These are phyloP conservation scores for Petunia hybrid DNA, from an alignment of 305 asterid species.

Conservation along the genomic window DNA sequence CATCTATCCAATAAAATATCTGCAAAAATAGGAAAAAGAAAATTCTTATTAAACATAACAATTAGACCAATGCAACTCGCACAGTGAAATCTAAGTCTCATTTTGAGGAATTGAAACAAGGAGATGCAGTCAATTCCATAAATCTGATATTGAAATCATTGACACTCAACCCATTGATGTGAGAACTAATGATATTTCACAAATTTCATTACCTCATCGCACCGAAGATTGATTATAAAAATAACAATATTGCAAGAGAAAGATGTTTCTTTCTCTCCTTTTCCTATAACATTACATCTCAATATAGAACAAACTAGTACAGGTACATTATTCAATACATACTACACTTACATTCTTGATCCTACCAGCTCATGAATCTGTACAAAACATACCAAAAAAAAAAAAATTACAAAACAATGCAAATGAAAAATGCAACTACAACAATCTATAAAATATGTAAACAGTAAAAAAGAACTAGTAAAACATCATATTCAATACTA, in stretches of 20 bases:
- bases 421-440: neutral
- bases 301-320: conserved; percentile 6
- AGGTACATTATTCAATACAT: neutral
- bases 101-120: neutral
- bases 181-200: conserved; percentile 1
- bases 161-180: neutral
- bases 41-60: neutral
- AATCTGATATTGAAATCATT: conserved; percentile 5
- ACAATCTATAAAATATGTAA: neutral
- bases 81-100: neutral
- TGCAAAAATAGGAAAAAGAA: neutral
- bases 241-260: neutral
- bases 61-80: neutral
- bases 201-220: neutral
- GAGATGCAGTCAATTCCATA: conserved; percentile 15
- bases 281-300: neutral
- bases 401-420: neutral
- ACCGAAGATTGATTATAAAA: neutral
- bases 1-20: conserved; percentile 19
- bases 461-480: neutral
- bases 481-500: conserved; percentile 22
- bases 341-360: neutral
- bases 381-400: neutral
- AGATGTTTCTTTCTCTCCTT: neutral
- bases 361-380: conserved; percentile 16